phyloP scores from a whole-genome alignment of 176 grass and related monocot genomes.

The Themeda triandra region DNA sequence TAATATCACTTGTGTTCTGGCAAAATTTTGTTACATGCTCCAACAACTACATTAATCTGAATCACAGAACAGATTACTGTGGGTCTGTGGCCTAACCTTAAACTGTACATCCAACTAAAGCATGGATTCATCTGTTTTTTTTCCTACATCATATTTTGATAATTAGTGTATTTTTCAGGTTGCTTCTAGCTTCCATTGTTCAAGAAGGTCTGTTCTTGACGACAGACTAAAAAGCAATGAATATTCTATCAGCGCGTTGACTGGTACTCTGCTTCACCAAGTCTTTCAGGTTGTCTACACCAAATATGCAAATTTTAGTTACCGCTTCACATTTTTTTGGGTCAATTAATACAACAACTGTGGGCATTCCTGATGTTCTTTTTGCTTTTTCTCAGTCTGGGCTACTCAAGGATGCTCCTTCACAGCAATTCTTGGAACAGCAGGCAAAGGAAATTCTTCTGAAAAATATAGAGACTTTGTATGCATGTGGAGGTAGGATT shows the following conservation, averaged over 20 bases:
- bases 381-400: constrained; percentile 56
- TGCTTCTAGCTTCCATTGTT: constrained; percentile 92
- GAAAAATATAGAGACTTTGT: constrained; percentile 87
- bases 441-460: constrained; percentile 66
- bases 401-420: constrained; percentile 64
- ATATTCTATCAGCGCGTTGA: constrained; percentile 72
- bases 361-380: constrained; percentile 5
- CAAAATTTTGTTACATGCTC: constrained; percentile 8
- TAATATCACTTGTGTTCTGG: constrained; percentile 25
- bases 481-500: constrained; percentile 77
- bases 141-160: constrained; percentile 9
- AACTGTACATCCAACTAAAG: background rate
- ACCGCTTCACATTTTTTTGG: constrained; percentile 15
- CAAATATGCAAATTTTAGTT: constrained; percentile 2
- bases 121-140: constrained; percentile 2
- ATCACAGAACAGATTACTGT: background rate
- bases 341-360: constrained; percentile 14
- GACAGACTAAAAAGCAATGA: constrained; percentile 86
- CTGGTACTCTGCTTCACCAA: constrained; percentile 98
- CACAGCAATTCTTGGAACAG: constrained; percentile 70
- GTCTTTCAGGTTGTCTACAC: constrained; percentile 82
- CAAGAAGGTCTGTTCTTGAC: constrained; percentile 84
- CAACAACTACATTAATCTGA: background rate
- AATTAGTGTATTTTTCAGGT: constrained; percentile 57
- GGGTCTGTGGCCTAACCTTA: background rate